Percentiles rank a stretch among this genome's conserved stretches.
Conservation (phyloP, 2,329 filamentous ascomycete species). For the Ascochyta rabiei region DNA sequence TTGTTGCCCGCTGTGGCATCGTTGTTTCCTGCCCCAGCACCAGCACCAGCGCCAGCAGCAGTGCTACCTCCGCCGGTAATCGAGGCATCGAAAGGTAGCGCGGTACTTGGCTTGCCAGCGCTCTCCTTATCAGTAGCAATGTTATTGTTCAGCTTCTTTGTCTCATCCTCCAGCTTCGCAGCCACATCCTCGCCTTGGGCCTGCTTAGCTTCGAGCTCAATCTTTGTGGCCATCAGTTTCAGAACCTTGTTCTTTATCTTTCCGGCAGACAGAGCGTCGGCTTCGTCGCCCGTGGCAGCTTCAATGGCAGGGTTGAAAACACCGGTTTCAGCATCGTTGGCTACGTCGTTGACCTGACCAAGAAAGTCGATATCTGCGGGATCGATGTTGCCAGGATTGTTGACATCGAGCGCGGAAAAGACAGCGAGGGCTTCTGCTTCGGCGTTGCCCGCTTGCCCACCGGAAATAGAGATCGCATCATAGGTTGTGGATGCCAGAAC, state of each 20-base stretch:
- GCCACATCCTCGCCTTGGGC: conserved; percentile 59
- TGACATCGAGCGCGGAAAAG: conserved; percentile 59
- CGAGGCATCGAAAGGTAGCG: conserved; percentile 36
- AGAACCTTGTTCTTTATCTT: conserved; percentile 68
- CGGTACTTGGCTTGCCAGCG: conserved; percentile 54
- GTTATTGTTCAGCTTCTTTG: conserved; percentile 61
- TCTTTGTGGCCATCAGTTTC: conserved; percentile 61
- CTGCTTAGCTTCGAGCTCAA: conserved; percentile 58
- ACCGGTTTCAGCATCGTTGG: conserved; percentile 61
- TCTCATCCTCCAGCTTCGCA: conserved; percentile 54
- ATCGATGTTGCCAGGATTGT: conserved; percentile 56
- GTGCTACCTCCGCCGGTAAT: conserved; percentile 30
- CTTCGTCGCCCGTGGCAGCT: conserved; percentile 52
- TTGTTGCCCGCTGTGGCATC: background rate
- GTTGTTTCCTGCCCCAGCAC: background rate
- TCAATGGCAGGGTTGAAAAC: conserved; percentile 62
- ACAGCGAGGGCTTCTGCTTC: conserved; percentile 60
- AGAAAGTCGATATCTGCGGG: conserved; percentile 59
- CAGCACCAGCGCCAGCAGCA: conserved; percentile 2
- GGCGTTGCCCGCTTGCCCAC: conserved; percentile 60
- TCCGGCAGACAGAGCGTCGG: conserved; percentile 56
- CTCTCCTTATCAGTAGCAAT: conserved; percentile 56
- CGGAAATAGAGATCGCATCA: conserved; percentile 57
- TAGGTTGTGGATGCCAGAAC: conserved; percentile 41
- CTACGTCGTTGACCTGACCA: conserved; percentile 58